phyloP scores from a whole-genome alignment of 2,329 filamentous ascomycete species.

The Fusarium compactum region DNA sequence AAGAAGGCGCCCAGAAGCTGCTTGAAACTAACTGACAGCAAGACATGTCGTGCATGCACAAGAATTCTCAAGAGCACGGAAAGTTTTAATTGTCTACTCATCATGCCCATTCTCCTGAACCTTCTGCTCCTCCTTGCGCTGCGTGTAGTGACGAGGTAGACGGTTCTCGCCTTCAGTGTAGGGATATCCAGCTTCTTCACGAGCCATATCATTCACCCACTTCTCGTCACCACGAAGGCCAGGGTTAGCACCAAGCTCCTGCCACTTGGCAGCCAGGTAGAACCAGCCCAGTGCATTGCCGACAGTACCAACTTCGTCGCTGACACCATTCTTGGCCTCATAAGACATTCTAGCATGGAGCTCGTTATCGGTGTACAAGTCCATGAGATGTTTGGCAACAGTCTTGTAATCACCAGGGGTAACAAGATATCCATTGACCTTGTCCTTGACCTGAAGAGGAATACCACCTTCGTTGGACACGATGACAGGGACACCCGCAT shows the following conservation, averaged over 20 bases:
- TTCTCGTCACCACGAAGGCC: slow-evolving; percentile 68
- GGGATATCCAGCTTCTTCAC: slow-evolving; percentile 66
- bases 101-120: slow-evolving; percentile 23
- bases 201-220: slow-evolving; percentile 58
- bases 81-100: neutral
- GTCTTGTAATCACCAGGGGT: slow-evolving; percentile 76
- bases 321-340: slow-evolving; percentile 74
- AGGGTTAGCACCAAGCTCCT: slow-evolving; percentile 62
- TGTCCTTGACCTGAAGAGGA: slow-evolving; percentile 79
- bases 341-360: slow-evolving; percentile 75
- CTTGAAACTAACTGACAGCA: neutral
- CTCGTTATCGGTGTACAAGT: slow-evolving; percentile 73
- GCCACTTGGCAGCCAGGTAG: slow-evolving; percentile 78
- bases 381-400: slow-evolving; percentile 74
- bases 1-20: slow-evolving; percentile 34
- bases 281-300: slow-evolving; percentile 83
- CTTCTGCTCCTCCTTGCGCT: slow-evolving; percentile 33
- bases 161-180: slow-evolving; percentile 71
- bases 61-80: neutral
- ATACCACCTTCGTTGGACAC: slow-evolving; percentile 83
- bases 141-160: slow-evolving; percentile 60
- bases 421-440: slow-evolving; percentile 79
- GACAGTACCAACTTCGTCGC: slow-evolving; percentile 84
- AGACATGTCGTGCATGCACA: neutral
- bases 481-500: slow-evolving; percentile 83